Percentiles rank a stretch among this genome's conserved stretches.
Conservation (phyloP, 139 green algal species). For the Chlamydomonas applanata region DNA sequence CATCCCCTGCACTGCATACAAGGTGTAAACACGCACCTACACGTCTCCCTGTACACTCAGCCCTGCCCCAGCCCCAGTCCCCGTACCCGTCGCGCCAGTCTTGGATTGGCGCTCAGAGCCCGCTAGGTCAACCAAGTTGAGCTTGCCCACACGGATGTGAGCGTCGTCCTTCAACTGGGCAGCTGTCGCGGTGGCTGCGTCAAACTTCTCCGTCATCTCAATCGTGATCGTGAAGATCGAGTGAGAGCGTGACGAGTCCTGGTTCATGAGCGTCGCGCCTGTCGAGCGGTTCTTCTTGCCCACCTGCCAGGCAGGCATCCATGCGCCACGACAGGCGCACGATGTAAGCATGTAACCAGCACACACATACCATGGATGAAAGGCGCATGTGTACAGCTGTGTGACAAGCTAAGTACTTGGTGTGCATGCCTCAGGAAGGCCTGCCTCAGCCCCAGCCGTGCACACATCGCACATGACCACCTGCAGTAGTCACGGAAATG, state of each 20-base stretch:
- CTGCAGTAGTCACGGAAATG: too few species aligned
- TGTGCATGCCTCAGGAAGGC: too few species aligned
- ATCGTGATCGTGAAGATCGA: conserved; percentile 79
- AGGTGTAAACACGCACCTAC: neutral
- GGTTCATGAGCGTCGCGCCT: conserved; percentile 83
- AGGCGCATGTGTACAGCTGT: too few species aligned
- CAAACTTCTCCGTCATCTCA: conserved; percentile 60
- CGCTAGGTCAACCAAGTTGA: conserved; percentile 95
- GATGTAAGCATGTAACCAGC: neutral
- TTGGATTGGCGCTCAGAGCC: conserved; percentile 90
- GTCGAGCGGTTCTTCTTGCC: conserved; percentile 75
- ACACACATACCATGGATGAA: too few species aligned
- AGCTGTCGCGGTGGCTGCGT: conserved; percentile 1
- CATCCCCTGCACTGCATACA: too few species aligned
- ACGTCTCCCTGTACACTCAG: neutral
- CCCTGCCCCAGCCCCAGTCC: too few species aligned
- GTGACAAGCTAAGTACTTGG: too few species aligned
- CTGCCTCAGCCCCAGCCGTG: too few species aligned
- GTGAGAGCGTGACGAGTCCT: too few species aligned
- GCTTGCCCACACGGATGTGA: conserved; percentile 79
- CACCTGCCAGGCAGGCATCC: conserved; percentile 41
- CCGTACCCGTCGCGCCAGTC: conserved; percentile 60
- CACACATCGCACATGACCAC: neutral
- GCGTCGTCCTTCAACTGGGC: conserved; percentile 24
- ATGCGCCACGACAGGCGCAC: too few species aligned